Base-by-base conservation (phyloP, 805 yeast genomes). In the Yarrowia sp. region DNA sequence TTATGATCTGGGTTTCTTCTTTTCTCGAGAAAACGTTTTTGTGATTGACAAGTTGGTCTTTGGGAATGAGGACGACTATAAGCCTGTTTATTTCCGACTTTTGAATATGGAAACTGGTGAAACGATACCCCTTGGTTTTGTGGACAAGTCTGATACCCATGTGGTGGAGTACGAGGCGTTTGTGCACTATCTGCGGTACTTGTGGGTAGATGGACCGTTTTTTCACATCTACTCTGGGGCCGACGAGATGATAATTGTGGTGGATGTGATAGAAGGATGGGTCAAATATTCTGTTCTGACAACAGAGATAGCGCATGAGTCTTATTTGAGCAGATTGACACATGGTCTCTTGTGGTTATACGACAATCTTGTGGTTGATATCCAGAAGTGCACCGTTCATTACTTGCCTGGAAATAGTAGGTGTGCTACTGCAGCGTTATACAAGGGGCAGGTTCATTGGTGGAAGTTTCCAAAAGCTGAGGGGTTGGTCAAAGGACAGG, bases 201-300 rank as follows among this genome's bases (percentile, higher is more conserved):
- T 49, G 56, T 49, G 56, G 56, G 40, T 49, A 9, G 56, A 49
- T 22, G 56, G 56, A 2, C 41, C 56, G 9, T 49, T 49, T 10
- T 49, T 49, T 22, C 16, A 49, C 30, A 33, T 49, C 14, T 49
- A 49, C 24, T 33, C 40, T 6, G 56, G 56, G 2, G 19, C 30
- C 2, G 56, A 49, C n/a, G 56, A 49, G 21, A 32, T 49, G 40
- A 22, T 49, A 10, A 49, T 49, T 33, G 41, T 33, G 30, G 56
- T 49, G 21, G 56, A 49, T 12, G 56, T 49, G 19, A 7, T 16
- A 4, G 40, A 33, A 8, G 56, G 56, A 16, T 32, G 40, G 40
- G 56, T 33, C 19, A 49, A 49, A 16, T 49, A 33, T 14, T 32
- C 17, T 6, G 30, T 49, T 14, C 11, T 33, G n/a, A 33, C 40